Base-by-base conservation (phyloP, 1,284 basidiomycete genomes). In the Pseudozyma hubeiensis region DNA sequence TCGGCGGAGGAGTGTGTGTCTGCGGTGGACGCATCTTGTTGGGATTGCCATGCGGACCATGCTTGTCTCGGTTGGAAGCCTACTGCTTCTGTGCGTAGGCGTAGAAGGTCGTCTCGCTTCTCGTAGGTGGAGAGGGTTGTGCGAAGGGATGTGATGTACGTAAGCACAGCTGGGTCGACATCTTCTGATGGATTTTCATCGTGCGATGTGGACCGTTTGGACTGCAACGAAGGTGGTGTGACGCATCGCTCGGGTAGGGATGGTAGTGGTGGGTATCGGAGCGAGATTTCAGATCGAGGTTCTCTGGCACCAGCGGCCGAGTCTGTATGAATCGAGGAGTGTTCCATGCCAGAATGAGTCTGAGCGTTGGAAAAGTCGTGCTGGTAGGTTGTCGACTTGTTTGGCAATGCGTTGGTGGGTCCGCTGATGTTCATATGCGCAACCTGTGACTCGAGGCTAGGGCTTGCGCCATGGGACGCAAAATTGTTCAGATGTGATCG, bases 11-110 rank as follows among this genome's bases (percentile, higher is more conserved):
- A 7, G 16, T 14, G 24, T 24, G 24, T 24, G 24, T 24, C 24
- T 24, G 24, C 41, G 30, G 10, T 29, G 13, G 17, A 31, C n/a
- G 0, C 17, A 29, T n/a, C n/a, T 33, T 30, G 13, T 14, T 37
- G 17, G 8, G 49, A 17, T 16, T 66, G 53, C 60, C 63, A 66
- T 7, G 70, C 70, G 2, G 55, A 51, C 41, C 64, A 77, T 9
- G 75, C 75, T n/a, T 48, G 47, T 8, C 37, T 44, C 1, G 75
- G 75, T 45, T 74, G 59, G n/a, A 77, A 77, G 4, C 70, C 75
- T 17, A 77, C 66, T 4, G 75, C 75, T 47, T 77, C 75, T 11
- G 71, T 77, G 5, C 75, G 64, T 9, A 77, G 41, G 10, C 70
- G 70, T 10, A 73, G 56, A 7, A 70, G 33, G 9, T 74, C 70